Base-by-base conservation (phyloP, 345 rosid species). In the Durio zibethinus region DNA sequence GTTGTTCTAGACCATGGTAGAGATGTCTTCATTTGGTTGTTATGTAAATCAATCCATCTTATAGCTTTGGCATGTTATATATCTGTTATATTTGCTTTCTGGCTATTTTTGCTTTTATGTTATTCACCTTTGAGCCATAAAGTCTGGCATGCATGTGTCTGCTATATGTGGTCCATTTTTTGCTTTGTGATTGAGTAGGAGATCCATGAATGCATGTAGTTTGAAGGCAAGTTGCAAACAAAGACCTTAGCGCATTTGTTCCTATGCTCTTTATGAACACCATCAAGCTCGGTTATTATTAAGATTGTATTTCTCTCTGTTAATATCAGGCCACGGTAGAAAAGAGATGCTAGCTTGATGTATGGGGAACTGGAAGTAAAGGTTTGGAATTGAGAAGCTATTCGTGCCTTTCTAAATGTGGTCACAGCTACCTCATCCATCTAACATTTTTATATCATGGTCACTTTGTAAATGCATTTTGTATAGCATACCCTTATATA, bases 1-100 rank as follows among this genome's bases (percentile, higher is more conserved):
- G 99, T 96, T 76, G 92, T 96, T 77, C 97, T 96, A 79, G 99
- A 96, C 83, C 98, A 93, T 85, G 99, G 98, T 53, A 96, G 97
- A 4, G 97, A 96, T 85, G 85, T 96, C 85, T 96, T 93, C 84
- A 93, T 96, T 87, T 96, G 98, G 99, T 80, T 93, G 98, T 98
- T 93, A 87, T 75, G 96, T 60, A 71, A 78, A 62, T 52, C 53
- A 43, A 59, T 57, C 68, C 83, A n/a, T 36, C 50, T 29, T 50
- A 72, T 68, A 54, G 47, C 20, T 70, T 68, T 57, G 1, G 11
- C 21, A 67, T 64, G n/a, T 47, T 3, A 47, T 12, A 16, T 18
- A 20, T 72, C 23, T 63, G 15, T 27, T 40, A 29, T n/a, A 14
- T 64, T 45, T 77, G 70, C 66, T 65, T 79, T 68, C 23, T 52